Base-by-base conservation (phyloP, 1,139 yeast genomes). In the Candida mesenterica region DNA sequence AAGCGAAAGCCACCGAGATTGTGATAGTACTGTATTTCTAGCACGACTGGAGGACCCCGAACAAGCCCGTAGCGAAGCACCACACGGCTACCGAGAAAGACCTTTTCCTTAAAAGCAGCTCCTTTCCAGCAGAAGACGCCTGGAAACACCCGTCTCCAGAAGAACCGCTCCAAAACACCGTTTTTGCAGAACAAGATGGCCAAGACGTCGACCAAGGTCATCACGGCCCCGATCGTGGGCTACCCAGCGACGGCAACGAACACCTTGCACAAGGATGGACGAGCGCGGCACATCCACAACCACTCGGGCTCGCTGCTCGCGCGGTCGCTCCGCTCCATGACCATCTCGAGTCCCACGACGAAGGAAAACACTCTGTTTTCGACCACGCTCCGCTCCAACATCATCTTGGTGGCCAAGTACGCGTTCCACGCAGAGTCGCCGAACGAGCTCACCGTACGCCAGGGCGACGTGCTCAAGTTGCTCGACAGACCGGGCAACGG, bases 401-500 rank as follows among this genome's bases (percentile, higher is more conserved):
- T 68, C 23, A 67, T 68, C 9, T 43, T 69, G 19, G 72, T 68
- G 7, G 55, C 68, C 24, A 68, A 68, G 43, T 66, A 49, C 45
- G 44, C 53, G 19, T 69, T 69, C 38, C 36, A 37, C 1, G 65
- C 71, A 4, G 74, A 69, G 45, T 50, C 52, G 28, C 37, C 44
- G 4, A 50, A 52, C 25, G 75, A 69, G 43, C 55, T 69, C 30
- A 44, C 62, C 13, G 55, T 66, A 4, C 49, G 48, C 10, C 65
- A 65, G 42, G 75, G 75, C 4, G 74, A 66, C 37, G 55, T 68
- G 22, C 46, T 69, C 28, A 69, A 68, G 45, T 54, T 68, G 29
- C 45, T 69, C 27, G 70, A 65, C 37, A 48, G 63, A 19, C 63
- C 61, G 5, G 64, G 65, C 3, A 60, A 64, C 40, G 75, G 75